Percentiles rank a stretch among this genome's conserved stretches.
phyloP scores from a whole-genome alignment of 2,329 filamentous ascomycete species.

The Cladosporium sp. region DNA sequence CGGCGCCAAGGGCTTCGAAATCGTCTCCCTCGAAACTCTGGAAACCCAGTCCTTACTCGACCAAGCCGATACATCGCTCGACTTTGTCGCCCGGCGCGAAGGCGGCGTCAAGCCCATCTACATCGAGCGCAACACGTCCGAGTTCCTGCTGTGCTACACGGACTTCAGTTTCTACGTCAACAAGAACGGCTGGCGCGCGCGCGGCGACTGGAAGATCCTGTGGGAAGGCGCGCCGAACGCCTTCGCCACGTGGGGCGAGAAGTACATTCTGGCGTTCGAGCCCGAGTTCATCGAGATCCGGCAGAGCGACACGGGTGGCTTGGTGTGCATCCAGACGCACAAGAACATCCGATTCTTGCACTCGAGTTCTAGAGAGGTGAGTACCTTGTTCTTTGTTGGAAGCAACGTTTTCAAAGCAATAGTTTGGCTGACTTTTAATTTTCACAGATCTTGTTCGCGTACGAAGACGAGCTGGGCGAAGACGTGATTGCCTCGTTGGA shows the following conservation, averaged over 20 bases:
- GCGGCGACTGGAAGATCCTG: constrained; percentile 94
- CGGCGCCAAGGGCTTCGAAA: constrained; percentile 92
- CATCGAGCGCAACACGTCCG: constrained; percentile 93
- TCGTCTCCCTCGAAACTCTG: constrained; percentile 94
- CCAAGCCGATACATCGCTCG: constrained; percentile 94
- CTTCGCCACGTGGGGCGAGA: constrained; percentile 89
- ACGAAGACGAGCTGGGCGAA: constrained; percentile 91
- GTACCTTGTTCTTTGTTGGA: no score
- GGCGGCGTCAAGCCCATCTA: constrained; percentile 85
- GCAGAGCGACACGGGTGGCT: constrained; percentile 86
- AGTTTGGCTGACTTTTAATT: constrained; percentile 24
- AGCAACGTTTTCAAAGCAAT: no score
- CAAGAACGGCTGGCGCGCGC: constrained; percentile 92
- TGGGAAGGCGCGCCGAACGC: constrained; percentile 93
- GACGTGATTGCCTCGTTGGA: constrained; percentile 94
- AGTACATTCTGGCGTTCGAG: constrained; percentile 94
- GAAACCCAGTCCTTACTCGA: constrained; percentile 96
- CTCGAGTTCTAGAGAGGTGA: constrained; percentile 92
- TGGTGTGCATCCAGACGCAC: constrained; percentile 92
- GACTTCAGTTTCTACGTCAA: constrained; percentile 99
- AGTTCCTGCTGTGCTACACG: constrained; percentile 96
- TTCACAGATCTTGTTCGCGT: constrained; percentile 87
- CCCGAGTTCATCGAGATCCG: constrained; percentile 96
- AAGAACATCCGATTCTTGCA: constrained; percentile 98
- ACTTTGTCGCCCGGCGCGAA: constrained; percentile 93